phyloP scores from a whole-genome alignment of 345 rosid species.

The Rhizophora mangle region DNA sequence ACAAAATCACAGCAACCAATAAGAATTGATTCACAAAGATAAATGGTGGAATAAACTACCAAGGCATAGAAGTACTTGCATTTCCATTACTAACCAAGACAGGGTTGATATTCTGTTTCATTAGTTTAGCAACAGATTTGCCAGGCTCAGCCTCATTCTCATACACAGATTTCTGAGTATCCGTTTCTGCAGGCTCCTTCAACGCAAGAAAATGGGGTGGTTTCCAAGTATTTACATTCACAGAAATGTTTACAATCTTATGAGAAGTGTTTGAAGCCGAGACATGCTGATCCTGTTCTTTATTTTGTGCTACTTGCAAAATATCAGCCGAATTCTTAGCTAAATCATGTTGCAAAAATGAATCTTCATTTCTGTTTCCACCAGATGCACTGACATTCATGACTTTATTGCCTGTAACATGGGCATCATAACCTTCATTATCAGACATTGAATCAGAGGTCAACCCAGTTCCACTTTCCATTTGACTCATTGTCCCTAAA shows the following conservation, averaged over 20 bases:
- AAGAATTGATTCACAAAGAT: not conserved
- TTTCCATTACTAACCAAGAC: slow-evolving; percentile 51
- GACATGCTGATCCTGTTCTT: slow-evolving; percentile 33
- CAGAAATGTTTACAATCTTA: slow-evolving; percentile 41
- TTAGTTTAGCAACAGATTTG: slow-evolving; percentile 33
- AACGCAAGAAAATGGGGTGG: slow-evolving; percentile 42
- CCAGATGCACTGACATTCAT: slow-evolving; percentile 27
- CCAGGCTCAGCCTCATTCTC: slow-evolving; percentile 31
- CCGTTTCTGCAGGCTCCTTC: slow-evolving; percentile 40
- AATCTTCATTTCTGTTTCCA: slow-evolving; percentile 43
- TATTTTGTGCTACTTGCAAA: slow-evolving; percentile 25
- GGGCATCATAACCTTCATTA: slow-evolving; percentile 45
- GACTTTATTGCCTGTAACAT: slow-evolving; percentile 25
- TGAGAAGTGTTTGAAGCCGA: slow-evolving; percentile 37
- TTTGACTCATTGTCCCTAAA: slow-evolving; percentile 31
- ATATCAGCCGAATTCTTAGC: slow-evolving; percentile 37
- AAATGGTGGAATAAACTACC: not conserved
- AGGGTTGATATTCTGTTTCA: slow-evolving; percentile 38
- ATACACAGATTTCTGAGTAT: slow-evolving; percentile 36
- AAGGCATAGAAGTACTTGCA: slow-evolving; percentile 42
- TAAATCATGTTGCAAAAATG: slow-evolving; percentile 36
- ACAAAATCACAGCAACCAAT: not conserved
- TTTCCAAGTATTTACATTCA: slow-evolving; percentile 53
- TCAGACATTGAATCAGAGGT: slow-evolving; percentile 41
- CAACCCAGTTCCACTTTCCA: slow-evolving; percentile 43